A percentile compares a stretch with the other conserved stretches of the same genome.
Evolutionary conservation across 1,139 yeast species (phyloP).

Genomic region (Saccharomyces hybrid): DNA sequence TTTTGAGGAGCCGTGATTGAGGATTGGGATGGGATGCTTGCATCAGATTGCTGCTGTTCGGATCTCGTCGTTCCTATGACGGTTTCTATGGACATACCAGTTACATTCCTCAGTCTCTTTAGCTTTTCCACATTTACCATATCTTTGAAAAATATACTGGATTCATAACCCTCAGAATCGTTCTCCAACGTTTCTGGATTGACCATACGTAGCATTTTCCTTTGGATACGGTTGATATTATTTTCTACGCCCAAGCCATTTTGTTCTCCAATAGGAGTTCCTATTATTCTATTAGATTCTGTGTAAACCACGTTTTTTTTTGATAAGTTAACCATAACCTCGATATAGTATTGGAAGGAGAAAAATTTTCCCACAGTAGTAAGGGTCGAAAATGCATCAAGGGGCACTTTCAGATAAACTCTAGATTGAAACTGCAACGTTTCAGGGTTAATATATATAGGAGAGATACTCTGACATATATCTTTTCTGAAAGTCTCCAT

Average conservation of each 20-base stretch:
- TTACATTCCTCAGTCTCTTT: constrained; percentile 65
- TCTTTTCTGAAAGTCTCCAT: constrained; percentile 81
- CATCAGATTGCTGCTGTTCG: constrained; percentile 22
- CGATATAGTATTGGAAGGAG: constrained; percentile 78
- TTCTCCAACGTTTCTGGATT: constrained; percentile 8
- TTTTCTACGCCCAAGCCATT: constrained; percentile 7
- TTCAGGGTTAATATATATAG: constrained; percentile 69
- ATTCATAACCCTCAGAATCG: constrained; percentile 13
- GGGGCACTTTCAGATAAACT: constrained; percentile 65
- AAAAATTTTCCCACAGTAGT: constrained; percentile 59
- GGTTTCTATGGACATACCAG: constrained; percentile 71
- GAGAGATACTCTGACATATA: constrained; percentile 66
- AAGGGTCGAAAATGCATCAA: constrained; percentile 82
- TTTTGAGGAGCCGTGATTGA: not conserved
- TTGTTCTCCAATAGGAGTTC: not conserved
- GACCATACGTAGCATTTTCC: constrained; percentile 12
- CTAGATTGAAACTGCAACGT: constrained; percentile 52
- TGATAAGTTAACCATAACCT: constrained; percentile 66
- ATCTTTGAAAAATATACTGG: constrained; percentile 29
- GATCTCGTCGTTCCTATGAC: constrained; percentile 66
- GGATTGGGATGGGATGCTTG: not conserved
- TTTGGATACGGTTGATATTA: constrained; percentile 12
- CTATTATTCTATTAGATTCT: constrained; percentile 25
- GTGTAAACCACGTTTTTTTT: constrained; percentile 35
- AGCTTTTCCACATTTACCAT: constrained; percentile 72